Conservation (phyloP, 768 basidiomycete species). For the Lactarius vividus region DNA sequence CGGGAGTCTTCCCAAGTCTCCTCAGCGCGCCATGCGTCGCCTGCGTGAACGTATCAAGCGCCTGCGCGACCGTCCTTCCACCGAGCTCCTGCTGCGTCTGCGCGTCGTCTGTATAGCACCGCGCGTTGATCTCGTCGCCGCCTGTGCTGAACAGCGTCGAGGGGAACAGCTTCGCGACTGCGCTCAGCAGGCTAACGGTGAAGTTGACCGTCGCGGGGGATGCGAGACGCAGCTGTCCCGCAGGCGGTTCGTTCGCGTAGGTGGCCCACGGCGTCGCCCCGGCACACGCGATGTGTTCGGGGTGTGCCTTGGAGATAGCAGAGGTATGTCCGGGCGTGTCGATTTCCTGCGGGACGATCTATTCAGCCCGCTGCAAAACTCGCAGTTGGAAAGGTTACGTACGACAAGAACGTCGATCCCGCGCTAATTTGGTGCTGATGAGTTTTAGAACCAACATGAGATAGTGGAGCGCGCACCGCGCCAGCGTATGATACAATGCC, state of each 20-base stretch:
- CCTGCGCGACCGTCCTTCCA: constrained; percentile 60
- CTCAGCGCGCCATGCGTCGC: constrained; percentile 56
- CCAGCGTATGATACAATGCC: constrained; percentile 45
- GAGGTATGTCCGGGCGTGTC: constrained; percentile 85
- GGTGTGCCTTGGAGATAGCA: constrained; percentile 58
- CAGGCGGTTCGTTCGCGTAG: constrained; percentile 73
- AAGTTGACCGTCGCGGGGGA: constrained; percentile 59
- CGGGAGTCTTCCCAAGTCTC: constrained; percentile 62
- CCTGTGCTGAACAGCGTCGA: constrained; percentile 73
- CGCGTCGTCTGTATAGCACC: constrained; percentile 63
- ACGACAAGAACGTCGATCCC: constrained; percentile 50
- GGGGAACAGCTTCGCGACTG: constrained; percentile 51
- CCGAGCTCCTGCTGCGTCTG: constrained; percentile 45
- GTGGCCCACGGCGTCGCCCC: constrained; percentile 53
- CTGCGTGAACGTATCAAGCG: constrained; percentile 59
- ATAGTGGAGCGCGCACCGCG: constrained; percentile 35
- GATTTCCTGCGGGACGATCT: constrained; percentile 55
- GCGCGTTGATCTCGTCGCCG: constrained; percentile 74
- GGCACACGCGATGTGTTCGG: constrained; percentile 71
- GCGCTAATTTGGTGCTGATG: constrained; percentile 33
- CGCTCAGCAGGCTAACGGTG: constrained; percentile 49
- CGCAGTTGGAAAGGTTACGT: not conserved
- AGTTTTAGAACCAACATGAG: too few relatives aligned
- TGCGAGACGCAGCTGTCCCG: constrained; percentile 78
- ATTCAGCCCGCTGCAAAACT: not conserved